A percentile compares a stretch with the other conserved stretches of the same genome.
phyloP scores from a whole-genome alignment of 306 rosid genomes.

The Senna tora region DNA sequence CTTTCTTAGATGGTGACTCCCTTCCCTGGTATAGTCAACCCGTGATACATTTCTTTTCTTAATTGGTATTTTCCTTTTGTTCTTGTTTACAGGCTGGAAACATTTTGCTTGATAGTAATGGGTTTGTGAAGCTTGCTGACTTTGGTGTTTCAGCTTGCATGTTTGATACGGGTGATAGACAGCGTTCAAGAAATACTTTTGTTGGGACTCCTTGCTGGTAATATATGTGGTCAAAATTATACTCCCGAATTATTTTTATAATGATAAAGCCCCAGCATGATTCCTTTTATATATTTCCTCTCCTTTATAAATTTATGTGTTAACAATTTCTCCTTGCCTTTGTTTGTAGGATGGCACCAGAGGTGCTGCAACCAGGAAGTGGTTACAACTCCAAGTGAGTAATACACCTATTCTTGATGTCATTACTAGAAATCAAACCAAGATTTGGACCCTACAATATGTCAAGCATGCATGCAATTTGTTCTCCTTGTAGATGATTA shows the following conservation, averaged over 20 bases:
- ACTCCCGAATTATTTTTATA: not conserved
- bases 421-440: not conserved
- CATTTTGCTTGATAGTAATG: slow-evolving; percentile 76
- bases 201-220: slow-evolving; percentile 99
- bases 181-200: slow-evolving; percentile 83
- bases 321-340: not conserved
- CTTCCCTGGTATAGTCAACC: slow-evolving; percentile 1
- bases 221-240: not conserved
- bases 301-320: not conserved
- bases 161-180: slow-evolving; percentile 96
- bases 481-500: not conserved
- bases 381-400: slow-evolving; percentile 98
- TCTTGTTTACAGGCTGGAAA: slow-evolving; percentile 75
- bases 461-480: not conserved
- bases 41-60: slow-evolving; percentile 11
- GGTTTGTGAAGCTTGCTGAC: slow-evolving; percentile 87
- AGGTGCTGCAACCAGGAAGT: slow-evolving; percentile 97
- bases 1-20: not conserved
- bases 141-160: slow-evolving; percentile 98
- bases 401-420: not conserved
- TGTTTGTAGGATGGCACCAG: slow-evolving; percentile 95
- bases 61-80: not conserved
- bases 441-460: not conserved
- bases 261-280: not conserved
- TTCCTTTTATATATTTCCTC: not conserved